Base-by-base conservation (phyloP, 2,329 filamentous ascomycete genomes). In the Aspergillus sp. region DNA sequence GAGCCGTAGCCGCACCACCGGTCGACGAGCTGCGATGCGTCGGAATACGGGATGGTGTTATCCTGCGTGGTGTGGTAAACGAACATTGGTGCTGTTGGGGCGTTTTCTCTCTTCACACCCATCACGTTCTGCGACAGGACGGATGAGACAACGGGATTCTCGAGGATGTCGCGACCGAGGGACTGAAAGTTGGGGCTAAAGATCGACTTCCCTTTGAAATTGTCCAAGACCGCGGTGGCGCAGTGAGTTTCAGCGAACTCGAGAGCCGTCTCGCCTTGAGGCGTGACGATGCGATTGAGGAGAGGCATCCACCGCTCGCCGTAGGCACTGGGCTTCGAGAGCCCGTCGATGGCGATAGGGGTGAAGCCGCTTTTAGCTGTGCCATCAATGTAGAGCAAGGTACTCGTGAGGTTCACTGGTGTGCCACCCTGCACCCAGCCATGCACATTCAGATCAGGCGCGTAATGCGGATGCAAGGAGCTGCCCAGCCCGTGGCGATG, bases 391-490 rank as follows among this genome's bases (percentile, higher is more conserved):
- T 33, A 37, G 12, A 43, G 10, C 24, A 53, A 19, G 3, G 45
- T 51, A 13, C 45, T 48, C 0, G 51, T 52, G 10, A 53, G 24
- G n/a, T 53, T 52, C 2, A 42, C 20, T 2, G 49, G 49, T 3
- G 49, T 51, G 14, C 51, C 51, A 6, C 51, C 51, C 14, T 45
- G 42, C 0, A 43, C 47, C 48, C 49, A 52, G 14, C 48, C 51
- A 34, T 44, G 56, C 26, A 75, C 57, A 2, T 57, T 50, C 4
- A 76, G 48, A 24, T 74, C 69, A 0, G 72, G 69, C 0, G 72
- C 72, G 38, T 76, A 76, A 4, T 55, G 52, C 1, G 58, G 53
- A 26, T 71, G 68, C 14, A 75, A 47, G 30, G 75, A 11, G 67
- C 64, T 0, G 72, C 72, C 58, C 64, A 71, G 17, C 68, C 68